Percentiles rank a stretch among this genome's conserved stretches.
Conservation (phyloP, 495 filamentous ascomycete species). For the Friedmanniomyces simplex region DNA sequence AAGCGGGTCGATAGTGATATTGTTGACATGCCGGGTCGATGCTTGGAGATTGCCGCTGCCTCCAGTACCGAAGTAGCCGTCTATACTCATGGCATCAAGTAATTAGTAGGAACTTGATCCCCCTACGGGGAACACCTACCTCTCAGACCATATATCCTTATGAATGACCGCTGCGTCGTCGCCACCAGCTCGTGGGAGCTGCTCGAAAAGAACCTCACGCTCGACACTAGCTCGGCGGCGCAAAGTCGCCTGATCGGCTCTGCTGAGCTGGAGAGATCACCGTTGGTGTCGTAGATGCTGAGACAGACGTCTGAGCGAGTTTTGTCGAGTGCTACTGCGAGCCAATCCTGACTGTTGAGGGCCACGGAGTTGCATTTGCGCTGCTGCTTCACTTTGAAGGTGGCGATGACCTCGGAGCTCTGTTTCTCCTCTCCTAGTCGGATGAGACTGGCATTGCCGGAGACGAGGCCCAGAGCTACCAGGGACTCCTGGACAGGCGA, state of each 20-base stretch:
- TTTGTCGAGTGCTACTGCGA: conserved; percentile 82
- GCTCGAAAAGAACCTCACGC: conserved; percentile 80
- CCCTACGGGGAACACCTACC: conserved; percentile 41
- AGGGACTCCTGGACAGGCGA: conserved; percentile 67
- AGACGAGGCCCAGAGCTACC: conserved; percentile 73
- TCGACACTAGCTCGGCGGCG: conserved; percentile 76
- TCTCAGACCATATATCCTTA: conserved; percentile 84
- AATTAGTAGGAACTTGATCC: background rate
- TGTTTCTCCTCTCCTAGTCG: conserved; percentile 52
- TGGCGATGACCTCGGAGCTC: conserved; percentile 45
- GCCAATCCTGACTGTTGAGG: conserved; percentile 65
- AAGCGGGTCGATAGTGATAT: conserved; percentile 76
- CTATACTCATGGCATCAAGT: background rate
- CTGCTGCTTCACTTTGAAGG: conserved; percentile 70
- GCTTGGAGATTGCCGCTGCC: conserved; percentile 42
- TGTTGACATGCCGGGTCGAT: conserved; percentile 76
- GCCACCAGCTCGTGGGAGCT: conserved; percentile 73
- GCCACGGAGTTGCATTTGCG: conserved; percentile 85
- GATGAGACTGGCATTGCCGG: conserved; percentile 74
- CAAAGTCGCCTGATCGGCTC: conserved; percentile 66
- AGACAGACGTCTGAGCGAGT: conserved; percentile 88
- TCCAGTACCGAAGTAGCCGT: conserved; percentile 1
- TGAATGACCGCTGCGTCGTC: conserved; percentile 73
- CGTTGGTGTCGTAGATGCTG: conserved; percentile 80
- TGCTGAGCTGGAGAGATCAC: conserved; percentile 20